Conservation (phyloP, 2,329 filamentous ascomycete genomes). For the Bimuria novae-zelandiae region DNA sequence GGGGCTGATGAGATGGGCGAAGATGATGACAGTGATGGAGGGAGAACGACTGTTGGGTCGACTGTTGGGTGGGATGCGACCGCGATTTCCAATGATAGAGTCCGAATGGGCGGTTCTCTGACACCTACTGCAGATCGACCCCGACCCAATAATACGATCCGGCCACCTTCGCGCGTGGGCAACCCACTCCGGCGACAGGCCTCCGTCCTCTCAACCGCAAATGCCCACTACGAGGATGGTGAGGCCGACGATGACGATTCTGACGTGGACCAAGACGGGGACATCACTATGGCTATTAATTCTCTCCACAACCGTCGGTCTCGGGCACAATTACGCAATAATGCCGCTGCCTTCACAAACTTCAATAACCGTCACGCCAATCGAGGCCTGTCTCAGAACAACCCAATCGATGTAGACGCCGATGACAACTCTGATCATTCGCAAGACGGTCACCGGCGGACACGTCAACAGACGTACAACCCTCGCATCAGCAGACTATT, state of each 20-base stretch:
- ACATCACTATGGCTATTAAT: slow-evolving; percentile 43
- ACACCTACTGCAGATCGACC: slow-evolving; percentile 54
- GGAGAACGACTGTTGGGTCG: slow-evolving; percentile 52
- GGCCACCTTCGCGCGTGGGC: slow-evolving; percentile 45
- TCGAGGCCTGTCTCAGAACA: slow-evolving; percentile 27
- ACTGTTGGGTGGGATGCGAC: slow-evolving; percentile 53
- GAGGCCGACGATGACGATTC: slow-evolving; percentile 51
- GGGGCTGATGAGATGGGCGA: slow-evolving; percentile 44
- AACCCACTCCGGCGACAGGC: slow-evolving; percentile 44
- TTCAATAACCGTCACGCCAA: slow-evolving; percentile 30
- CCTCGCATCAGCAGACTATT: slow-evolving; percentile 50
- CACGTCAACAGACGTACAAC: slow-evolving; percentile 44
- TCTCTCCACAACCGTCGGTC: slow-evolving; percentile 42
- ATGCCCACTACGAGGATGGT: slow-evolving; percentile 47
- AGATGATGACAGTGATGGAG: slow-evolving; percentile 49
- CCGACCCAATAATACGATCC: slow-evolving; percentile 46
- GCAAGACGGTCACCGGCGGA: slow-evolving; percentile 33
- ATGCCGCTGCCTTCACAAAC: slow-evolving; percentile 28
- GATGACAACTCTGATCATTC: slow-evolving; percentile 48
- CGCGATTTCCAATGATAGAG: slow-evolving; percentile 51
- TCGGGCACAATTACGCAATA: slow-evolving; percentile 41
- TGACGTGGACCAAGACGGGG: slow-evolving; percentile 44
- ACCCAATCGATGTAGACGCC: slow-evolving; percentile 38
- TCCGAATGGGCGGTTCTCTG: slow-evolving; percentile 52
- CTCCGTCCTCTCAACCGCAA: slow-evolving; percentile 41